Evolutionary conservation across 106 monocot species (phyloP).

Genomic region (Chionographis japonica): DNA sequence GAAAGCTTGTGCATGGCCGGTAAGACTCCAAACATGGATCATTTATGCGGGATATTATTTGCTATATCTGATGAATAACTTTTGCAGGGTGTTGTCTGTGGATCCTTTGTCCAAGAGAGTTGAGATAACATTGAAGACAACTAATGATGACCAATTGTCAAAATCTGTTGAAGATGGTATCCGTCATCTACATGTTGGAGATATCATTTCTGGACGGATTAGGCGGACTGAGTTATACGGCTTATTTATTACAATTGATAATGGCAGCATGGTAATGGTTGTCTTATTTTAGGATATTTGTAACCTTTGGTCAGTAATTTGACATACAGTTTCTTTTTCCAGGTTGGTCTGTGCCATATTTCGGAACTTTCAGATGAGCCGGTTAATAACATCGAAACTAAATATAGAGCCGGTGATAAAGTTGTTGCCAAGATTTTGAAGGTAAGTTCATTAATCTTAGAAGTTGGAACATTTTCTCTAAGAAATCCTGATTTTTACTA

Average conservation of each 20-base stretch:
- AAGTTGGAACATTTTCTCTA: conserved; percentile 2
- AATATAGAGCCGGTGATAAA: conserved; percentile 49
- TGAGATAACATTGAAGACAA: conserved; percentile 64
- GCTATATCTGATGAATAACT: background rate
- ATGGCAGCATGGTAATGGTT: conserved; percentile 55
- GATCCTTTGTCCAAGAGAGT: conserved; percentile 69
- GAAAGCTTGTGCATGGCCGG: conserved; percentile 75
- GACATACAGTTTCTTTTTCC: conserved; percentile 5
- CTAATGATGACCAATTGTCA: conserved; percentile 11
- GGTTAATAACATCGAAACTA: conserved; percentile 51
- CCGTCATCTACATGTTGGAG: conserved; percentile 62
- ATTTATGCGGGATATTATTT: background rate
- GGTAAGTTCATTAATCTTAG: conserved; percentile 28
- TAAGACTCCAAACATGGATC: conserved; percentile 10
- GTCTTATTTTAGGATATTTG: background rate
- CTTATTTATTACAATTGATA: conserved; percentile 68
- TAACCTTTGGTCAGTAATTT: background rate
- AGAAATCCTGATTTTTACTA: too few relatives aligned
- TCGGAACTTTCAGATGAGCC: conserved; percentile 73
- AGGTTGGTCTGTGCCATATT: conserved; percentile 95
- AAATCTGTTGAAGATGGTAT: conserved; percentile 33
- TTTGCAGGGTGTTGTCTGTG: conserved; percentile 67
- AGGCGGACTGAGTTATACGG: conserved; percentile 68
- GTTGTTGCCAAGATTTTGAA: conserved; percentile 72
- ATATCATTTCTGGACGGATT: conserved; percentile 64